Conservation (phyloP, 148 eudicot genomes). For the Rhododendron molle region DNA sequence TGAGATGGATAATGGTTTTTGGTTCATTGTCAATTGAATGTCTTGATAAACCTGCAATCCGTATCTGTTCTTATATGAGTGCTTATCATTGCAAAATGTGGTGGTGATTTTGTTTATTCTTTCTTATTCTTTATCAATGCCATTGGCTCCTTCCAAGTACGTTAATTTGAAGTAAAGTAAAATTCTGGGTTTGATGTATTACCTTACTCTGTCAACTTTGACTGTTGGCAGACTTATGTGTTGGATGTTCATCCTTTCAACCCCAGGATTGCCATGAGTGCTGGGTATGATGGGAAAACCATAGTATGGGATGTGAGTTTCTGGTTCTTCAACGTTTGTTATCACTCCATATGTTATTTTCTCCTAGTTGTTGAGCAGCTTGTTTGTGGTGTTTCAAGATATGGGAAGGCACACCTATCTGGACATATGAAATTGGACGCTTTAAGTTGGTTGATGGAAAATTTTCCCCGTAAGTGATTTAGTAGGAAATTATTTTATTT, state of each 20-base stretch:
- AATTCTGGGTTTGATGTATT: background rate
- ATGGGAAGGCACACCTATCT: slow-evolving; percentile 94
- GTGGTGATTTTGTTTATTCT: background rate
- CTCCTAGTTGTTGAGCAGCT: slow-evolving; percentile 8
- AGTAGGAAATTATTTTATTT: background rate
- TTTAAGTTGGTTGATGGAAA: slow-evolving; percentile 95
- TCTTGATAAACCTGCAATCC: background rate
- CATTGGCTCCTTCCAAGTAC: background rate
- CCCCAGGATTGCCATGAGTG: slow-evolving; percentile 99
- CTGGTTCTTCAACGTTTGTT: background rate
- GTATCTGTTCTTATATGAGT: background rate
- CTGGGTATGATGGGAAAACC: slow-evolving; percentile 95
- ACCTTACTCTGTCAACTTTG: slow-evolving; percentile 13
- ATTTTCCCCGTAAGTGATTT: slow-evolving; percentile 79
- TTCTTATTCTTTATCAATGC: background rate
- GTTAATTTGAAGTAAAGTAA: background rate
- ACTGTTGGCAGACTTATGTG: slow-evolving; percentile 74
- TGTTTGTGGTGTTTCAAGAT: slow-evolving; percentile 44
- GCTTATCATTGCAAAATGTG: background rate
- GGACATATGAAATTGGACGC: slow-evolving; percentile 82
- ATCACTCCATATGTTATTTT: background rate
- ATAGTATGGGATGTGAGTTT: slow-evolving; percentile 94
- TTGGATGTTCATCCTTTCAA: slow-evolving; percentile 98
- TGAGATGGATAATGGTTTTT: background rate
- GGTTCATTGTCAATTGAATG: background rate